Base-by-base conservation (phyloP, 192 early-diverging fungal genomes). In the Diversispora epigaea region DNA sequence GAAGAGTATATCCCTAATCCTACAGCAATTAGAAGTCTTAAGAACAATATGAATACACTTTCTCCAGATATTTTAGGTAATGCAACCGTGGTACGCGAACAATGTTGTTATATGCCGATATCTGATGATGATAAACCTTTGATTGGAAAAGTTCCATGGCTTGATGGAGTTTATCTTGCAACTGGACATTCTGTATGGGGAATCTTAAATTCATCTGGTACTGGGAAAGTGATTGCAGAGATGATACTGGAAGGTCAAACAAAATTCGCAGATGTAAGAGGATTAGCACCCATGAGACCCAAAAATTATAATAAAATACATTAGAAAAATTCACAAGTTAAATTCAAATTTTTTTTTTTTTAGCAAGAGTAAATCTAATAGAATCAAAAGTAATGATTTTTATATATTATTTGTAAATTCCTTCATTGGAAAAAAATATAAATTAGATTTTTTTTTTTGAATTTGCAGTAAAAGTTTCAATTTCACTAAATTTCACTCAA, bases 181-280 rank as follows among this genome's bases (percentile, higher is more conserved):
- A 78, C 77, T 17, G 84, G 84, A n/a, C 84, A 85, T 76, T 78
- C 76, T 1, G 69, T 72, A 11, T 85, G 84, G 84, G 84, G 84
- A 25, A 85, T 85, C 43, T 75, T 81, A n/a, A 77, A 80, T 60
- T 68, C 75, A 17, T 76, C 84, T 32, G 81, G 72, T 6, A 83
- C 84, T 32, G 84, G 84, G 3, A 14, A 75, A 21, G 77, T 82
- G 40, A 74, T 85, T 19, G 76, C 84, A 25, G 84, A 85, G 44
- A 74, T 84, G 39, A 25, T 84, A 14, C n/a, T 82, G 25, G 71
- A 77, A 57, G 82, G 80, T 9, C 61, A 76, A 19, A 68, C 78
- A 52, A 68, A 68, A n/a, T 68, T 79, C 52, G 46, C 77, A 57
- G 75, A 76, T 72, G 56, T 67, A 8, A 52, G 65, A 25, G 65